These are phyloP conservation scores for Mortierella sp. DNA, from an alignment of 371 early-diverging fungal species.

Conservation along the genomic window DNA sequence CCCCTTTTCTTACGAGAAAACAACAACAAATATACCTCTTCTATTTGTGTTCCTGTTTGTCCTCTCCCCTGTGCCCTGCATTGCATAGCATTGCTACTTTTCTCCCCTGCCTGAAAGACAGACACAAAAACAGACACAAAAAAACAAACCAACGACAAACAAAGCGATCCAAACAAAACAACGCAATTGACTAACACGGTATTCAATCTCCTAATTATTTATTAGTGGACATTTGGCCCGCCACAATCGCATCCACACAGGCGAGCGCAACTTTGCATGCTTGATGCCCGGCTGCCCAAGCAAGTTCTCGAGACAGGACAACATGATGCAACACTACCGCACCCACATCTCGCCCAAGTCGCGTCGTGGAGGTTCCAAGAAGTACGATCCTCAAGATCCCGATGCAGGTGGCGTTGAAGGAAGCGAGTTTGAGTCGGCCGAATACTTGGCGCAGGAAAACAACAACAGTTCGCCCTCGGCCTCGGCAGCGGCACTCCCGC, in stretches of 20 bases:
- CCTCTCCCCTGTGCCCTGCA: not conserved
- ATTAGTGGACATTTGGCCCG: constrained; percentile 87
- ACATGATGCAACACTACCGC: constrained; percentile 95
- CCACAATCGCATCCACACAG: constrained; percentile 94
- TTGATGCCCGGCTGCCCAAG: constrained; percentile 84
- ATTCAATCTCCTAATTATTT: not conserved
- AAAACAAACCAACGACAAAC: not conserved
- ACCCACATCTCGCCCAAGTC: constrained; percentile 85
- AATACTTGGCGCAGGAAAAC: not conserved
- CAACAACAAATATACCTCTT: not conserved
- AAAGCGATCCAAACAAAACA: not conserved
- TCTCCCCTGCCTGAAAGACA: not conserved
- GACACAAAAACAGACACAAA: not conserved
- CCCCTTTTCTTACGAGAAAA: not conserved
- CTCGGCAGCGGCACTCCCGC: constrained; percentile 7
- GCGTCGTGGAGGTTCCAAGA: constrained; percentile 61
- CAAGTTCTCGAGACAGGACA: constrained; percentile 90
- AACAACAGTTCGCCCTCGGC: constrained; percentile 10
- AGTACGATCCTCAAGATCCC: constrained; percentile 25
- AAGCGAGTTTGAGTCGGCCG: constrained; percentile 12
- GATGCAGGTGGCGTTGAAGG: not conserved
- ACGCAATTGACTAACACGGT: too few species aligned
- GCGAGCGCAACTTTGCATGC: constrained; percentile 93
- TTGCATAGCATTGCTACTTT: not conserved
- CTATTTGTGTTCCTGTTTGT: not conserved